Conservation (phyloP, 495 filamentous ascomycete species). For the Penicillium coffeae region DNA sequence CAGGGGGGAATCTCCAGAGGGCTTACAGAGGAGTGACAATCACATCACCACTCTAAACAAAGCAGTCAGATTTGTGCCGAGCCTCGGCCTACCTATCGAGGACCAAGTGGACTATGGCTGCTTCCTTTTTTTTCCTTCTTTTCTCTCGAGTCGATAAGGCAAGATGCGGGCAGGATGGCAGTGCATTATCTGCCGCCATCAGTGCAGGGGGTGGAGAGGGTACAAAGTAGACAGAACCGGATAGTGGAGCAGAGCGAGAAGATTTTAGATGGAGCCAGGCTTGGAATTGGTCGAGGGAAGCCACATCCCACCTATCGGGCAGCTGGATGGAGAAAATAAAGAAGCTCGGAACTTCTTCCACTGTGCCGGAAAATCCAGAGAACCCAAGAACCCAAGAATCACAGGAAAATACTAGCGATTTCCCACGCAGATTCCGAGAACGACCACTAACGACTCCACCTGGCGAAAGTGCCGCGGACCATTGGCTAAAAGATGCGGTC, state of each 20-base stretch:
- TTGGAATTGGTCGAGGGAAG: no score
- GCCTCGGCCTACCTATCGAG: not conserved
- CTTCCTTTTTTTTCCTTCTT: not conserved
- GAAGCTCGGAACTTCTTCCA: no score
- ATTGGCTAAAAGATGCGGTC: slow-evolving; percentile 23
- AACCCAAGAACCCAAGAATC: not conserved
- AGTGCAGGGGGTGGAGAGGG: slow-evolving; percentile 6
- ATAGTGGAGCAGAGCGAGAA: not conserved
- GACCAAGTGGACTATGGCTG: not conserved
- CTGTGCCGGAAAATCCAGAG: no score
- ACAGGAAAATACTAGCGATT: not conserved
- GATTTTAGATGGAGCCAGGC: no score
- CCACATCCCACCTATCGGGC: no score
- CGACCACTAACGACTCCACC: no score
- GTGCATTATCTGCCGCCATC: slow-evolving; percentile 28
- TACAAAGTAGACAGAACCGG: not conserved
- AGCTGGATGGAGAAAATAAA: not conserved
- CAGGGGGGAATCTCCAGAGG: not conserved
- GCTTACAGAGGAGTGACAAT: not conserved
- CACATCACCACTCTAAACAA: no score
- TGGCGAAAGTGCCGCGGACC: no score
- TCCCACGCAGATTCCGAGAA: no score
- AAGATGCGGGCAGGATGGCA: slow-evolving; percentile 17
- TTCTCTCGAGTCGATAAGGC: slow-evolving; percentile 13
- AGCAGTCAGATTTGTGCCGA: not conserved